Conservation (phyloP, 2,329 filamentous ascomycete genomes). For the Sarocladiaceae sp. region DNA sequence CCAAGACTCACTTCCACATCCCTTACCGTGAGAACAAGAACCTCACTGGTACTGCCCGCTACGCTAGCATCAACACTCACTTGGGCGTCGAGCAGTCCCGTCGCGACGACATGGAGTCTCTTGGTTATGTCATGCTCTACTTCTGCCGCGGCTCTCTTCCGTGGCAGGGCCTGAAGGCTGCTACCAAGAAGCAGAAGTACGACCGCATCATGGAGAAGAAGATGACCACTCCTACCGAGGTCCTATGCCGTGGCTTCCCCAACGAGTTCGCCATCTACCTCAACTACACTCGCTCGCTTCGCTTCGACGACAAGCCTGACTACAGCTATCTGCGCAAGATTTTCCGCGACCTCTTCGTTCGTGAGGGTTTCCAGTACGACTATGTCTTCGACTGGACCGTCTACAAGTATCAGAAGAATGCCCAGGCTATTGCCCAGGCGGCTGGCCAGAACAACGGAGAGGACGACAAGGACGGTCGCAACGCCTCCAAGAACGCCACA, state of each 20-base stretch:
- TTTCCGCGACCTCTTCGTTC: slow-evolving; percentile 98
- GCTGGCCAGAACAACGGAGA: slow-evolving; percentile 64
- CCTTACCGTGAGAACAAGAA: slow-evolving; percentile 99
- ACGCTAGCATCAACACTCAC: slow-evolving; percentile 98
- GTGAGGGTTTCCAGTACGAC: slow-evolving; percentile 99
- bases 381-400: slow-evolving; percentile 99
- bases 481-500: slow-evolving; percentile 61
- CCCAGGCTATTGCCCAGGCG: slow-evolving; percentile 86
- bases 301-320: slow-evolving; percentile 99
- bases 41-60: slow-evolving; percentile 95
- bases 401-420: slow-evolving; percentile 99
- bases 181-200: slow-evolving; percentile 99
- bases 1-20: slow-evolving; percentile 99
- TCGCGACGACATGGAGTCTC: slow-evolving; percentile 98
- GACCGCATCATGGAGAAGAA: slow-evolving; percentile 99
- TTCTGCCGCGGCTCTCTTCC: slow-evolving; percentile 98
- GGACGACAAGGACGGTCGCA: slow-evolving; percentile 65
- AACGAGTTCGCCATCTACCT: slow-evolving; percentile 99
- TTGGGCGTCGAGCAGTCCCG: slow-evolving; percentile 98
- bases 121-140: slow-evolving; percentile 99
- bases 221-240: slow-evolving; percentile 99
- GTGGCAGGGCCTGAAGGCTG: slow-evolving; percentile 98
- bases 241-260: slow-evolving; percentile 97
- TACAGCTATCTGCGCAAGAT: slow-evolving; percentile 99
- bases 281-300: slow-evolving; percentile 97